Base-by-base conservation (phyloP, 2,329 filamentous ascomycete species). In the Aspergillus sp. region DNA sequence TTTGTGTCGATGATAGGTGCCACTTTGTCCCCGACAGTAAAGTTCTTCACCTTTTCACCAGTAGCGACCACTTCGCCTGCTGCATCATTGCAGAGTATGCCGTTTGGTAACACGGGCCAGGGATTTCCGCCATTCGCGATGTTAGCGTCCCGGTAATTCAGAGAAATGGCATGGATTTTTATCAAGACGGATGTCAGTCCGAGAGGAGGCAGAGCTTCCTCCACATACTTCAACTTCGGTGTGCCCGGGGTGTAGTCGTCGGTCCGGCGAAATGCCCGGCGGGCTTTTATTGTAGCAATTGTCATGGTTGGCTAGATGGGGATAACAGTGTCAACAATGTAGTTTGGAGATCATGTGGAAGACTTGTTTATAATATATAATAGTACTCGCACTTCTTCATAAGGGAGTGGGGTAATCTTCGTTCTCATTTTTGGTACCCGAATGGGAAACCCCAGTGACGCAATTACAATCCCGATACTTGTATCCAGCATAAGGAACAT, bases 41-140 rank as follows among this genome's bases (percentile, higher is more conserved):
- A 52, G 2, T 48, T 35, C 12, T 50, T 60, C 12, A 71, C 68
- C 23, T 58, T 60, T 0, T 68, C 60, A 1, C 72, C 72, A 0
- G 69, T 49, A 0, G 61, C 64, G 4, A 73, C 52, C 2, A 75
- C 57, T 47, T 74, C 69, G 1, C 70, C 71, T 0, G 70, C 68
- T 3, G 68, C 68, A 35, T 77, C 74, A 25, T 70, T 71, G 25
- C 68, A 61, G 0, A 65, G 60, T 1, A 67, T 66, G 0, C 62
- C 57, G 41, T 66, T 41, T 1, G 58, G 55, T 2, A 53, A 47
- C 0, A 74, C 64, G 0, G 67, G 66, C 67, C 66, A 72, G 0
- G 72, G 71, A 46, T 75, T 73, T 0, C 63, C 62, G 1, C 57
- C 57, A n/a, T 58, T 60, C 1, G 57, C 57, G 43, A 62, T 60